These are phyloP conservation scores for Crithidia mellificae DNA, from an alignment of 208 protist genomes.

Conservation along the genomic window DNA sequence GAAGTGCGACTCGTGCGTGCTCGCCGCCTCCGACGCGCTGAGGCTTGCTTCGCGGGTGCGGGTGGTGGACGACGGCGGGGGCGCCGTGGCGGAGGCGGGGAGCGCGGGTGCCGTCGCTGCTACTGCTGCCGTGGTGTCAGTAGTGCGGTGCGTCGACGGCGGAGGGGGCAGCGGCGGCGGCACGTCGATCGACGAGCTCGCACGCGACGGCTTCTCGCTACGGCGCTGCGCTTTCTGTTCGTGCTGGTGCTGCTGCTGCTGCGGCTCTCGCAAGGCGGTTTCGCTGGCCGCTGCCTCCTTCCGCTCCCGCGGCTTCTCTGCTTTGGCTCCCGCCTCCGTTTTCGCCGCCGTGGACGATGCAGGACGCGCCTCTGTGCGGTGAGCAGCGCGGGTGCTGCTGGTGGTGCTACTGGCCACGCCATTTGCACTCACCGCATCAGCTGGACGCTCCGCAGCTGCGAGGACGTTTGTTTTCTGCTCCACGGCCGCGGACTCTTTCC, in stretches of 20 bases:
- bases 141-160: conserved; percentile 4
- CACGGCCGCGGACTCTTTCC: not conserved
- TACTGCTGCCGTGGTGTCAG: too few species aligned
- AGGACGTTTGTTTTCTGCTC: too few species aligned
- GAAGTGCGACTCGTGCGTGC: conserved; percentile 6
- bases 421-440: too few species aligned
- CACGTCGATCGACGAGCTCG: conserved; percentile 12
- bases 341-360: too few species aligned
- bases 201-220: conserved; percentile 5
- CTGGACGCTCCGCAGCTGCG: too few species aligned
- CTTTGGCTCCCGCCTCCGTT: not conserved
- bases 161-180: conserved; percentile 16
- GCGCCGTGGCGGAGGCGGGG: not conserved
- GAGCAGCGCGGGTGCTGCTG: too few species aligned
- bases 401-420: too few species aligned
- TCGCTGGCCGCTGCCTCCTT: too few species aligned
- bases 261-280: not conserved
- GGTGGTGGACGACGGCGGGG: not conserved
- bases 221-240: not conserved
- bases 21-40: conserved; percentile 7
- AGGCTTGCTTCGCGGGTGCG: conserved; percentile 12
- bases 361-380: too few species aligned
- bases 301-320: not conserved
- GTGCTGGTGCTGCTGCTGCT: not conserved
- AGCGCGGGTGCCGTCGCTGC: not conserved